phyloP scores from a whole-genome alignment of 805 yeast genomes.

The Lachancea dasiensis region DNA sequence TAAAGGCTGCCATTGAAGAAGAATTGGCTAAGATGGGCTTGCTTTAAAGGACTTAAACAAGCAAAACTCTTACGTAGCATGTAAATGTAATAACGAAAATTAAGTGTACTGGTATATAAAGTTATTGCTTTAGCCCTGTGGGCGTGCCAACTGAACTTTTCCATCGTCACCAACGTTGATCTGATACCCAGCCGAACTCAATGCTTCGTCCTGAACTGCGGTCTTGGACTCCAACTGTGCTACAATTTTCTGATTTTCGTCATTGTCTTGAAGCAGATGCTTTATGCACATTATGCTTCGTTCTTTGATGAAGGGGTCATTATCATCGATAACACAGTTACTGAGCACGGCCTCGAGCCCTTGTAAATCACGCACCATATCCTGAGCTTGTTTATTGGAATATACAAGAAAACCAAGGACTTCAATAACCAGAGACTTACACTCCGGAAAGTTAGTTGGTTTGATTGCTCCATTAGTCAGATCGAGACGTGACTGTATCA shows the following conservation, averaged over 20 bases:
- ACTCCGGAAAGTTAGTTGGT: conserved; percentile 49
- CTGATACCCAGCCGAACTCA: conserved; percentile 73
- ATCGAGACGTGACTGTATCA: conserved; percentile 23
- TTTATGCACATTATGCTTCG: conserved; percentile 74
- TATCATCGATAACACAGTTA: conserved; percentile 77
- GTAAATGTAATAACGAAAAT: conserved; percentile 5
- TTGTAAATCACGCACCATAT: conserved; percentile 53
- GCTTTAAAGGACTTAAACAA: conserved; percentile 10
- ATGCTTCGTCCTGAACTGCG: conserved; percentile 49
- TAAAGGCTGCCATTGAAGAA: conserved; percentile 70
- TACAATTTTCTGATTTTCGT: conserved; percentile 69
- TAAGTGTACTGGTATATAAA: background rate
- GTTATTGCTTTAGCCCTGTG: background rate
- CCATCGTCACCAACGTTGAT: conserved; percentile 63
- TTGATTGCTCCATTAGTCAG: conserved; percentile 16
- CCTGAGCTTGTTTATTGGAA: conserved; percentile 54
- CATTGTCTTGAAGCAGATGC: conserved; percentile 58
- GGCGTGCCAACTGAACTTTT: conserved; percentile 44
- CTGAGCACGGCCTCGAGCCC: conserved; percentile 70
- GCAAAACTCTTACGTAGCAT: background rate
- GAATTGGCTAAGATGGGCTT: conserved; percentile 51
- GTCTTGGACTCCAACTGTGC: conserved; percentile 70
- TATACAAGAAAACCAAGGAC: conserved; percentile 53
- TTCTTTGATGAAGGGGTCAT: conserved; percentile 86
- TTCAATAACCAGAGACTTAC: conserved; percentile 62